Evolutionary conservation across 2,329 filamentous ascomycete genomes (phyloP).

Genomic region (Colletotrichum camelliae): DNA sequence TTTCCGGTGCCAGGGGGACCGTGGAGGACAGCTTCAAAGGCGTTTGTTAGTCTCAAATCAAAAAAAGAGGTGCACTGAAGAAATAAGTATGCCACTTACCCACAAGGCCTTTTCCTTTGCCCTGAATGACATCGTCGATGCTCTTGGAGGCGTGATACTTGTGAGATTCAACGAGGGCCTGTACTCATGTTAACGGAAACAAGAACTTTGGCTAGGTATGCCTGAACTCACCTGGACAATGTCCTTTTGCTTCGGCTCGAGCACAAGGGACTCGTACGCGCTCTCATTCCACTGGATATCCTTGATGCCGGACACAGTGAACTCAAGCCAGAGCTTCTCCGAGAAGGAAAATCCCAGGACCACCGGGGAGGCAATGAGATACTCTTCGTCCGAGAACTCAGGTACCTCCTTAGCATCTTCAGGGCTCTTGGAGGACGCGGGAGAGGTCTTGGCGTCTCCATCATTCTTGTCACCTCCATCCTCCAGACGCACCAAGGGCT

Average conservation of each 20-base stretch:
- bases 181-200: background rate
- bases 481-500: constrained; percentile 49
- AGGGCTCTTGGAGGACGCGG: constrained; percentile 22
- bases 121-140: constrained; percentile 82
- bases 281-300: constrained; percentile 86
- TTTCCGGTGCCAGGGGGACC: constrained; percentile 85
- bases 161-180: constrained; percentile 82
- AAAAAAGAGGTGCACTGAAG: background rate
- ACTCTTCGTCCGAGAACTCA: constrained; percentile 80
- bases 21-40: constrained; percentile 68
- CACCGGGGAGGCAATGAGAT: constrained; percentile 82
- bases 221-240: constrained; percentile 61
- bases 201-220: background rate
- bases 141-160: constrained; percentile 82
- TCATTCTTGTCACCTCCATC: constrained; percentile 30
- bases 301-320: constrained; percentile 77
- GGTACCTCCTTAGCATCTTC: constrained; percentile 41
- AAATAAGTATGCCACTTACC: constrained; percentile 40
- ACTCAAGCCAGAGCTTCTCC: constrained; percentile 91
- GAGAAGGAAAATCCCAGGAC: constrained; percentile 87
- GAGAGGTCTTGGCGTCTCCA: constrained; percentile 30
- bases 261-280: constrained; percentile 82
- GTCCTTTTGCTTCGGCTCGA: constrained; percentile 65
- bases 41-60: background rate
- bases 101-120: constrained; percentile 87